phyloP scores from a whole-genome alignment of 2,329 filamentous ascomycete genomes.

The Fusarium globosum region DNA sequence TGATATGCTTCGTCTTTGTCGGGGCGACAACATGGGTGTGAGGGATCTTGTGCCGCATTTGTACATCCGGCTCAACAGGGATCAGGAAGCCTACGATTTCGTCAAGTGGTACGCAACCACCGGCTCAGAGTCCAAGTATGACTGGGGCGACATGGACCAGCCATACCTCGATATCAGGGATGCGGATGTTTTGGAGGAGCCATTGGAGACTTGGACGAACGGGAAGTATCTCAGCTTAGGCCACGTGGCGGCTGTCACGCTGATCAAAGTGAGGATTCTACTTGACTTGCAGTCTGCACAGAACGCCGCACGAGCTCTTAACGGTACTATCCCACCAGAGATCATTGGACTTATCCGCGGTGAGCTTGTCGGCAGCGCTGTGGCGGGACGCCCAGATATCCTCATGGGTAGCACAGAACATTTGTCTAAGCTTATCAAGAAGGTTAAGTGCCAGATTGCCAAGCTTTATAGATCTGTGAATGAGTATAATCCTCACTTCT shows the following conservation, averaged over 20 bases:
- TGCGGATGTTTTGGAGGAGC: constrained; percentile 55
- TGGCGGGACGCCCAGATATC: constrained; percentile 2
- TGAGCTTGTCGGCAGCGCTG: constrained; percentile 23
- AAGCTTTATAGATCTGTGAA: constrained; percentile 22
- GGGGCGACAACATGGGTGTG: constrained; percentile 58
- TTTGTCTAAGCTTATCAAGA: neutral
- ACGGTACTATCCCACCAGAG: constrained; percentile 27
- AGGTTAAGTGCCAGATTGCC: constrained; percentile 27
- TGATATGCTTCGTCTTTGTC: constrained; percentile 58
- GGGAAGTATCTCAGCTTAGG: constrained; percentile 16
- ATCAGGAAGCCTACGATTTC: constrained; percentile 64
- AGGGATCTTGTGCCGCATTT: constrained; percentile 54
- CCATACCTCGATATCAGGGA: constrained; percentile 50
- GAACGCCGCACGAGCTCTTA: constrained; percentile 10
- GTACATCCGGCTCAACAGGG: constrained; percentile 58
- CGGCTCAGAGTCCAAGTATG: constrained; percentile 17
- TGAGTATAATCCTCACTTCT: constrained; percentile 34
- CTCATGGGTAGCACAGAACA: constrained; percentile 2
- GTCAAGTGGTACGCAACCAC: constrained; percentile 49
- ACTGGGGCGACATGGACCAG: constrained; percentile 31
- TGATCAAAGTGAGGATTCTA: constrained; percentile 43
- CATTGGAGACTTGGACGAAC: neutral
- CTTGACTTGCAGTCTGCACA: constrained; percentile 38
- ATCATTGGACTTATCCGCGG: constrained; percentile 35
- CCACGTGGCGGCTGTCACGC: constrained; percentile 14